Conservation (phyloP, 2,329 filamentous ascomycete species). For the Pestalotiopsis sp. region DNA sequence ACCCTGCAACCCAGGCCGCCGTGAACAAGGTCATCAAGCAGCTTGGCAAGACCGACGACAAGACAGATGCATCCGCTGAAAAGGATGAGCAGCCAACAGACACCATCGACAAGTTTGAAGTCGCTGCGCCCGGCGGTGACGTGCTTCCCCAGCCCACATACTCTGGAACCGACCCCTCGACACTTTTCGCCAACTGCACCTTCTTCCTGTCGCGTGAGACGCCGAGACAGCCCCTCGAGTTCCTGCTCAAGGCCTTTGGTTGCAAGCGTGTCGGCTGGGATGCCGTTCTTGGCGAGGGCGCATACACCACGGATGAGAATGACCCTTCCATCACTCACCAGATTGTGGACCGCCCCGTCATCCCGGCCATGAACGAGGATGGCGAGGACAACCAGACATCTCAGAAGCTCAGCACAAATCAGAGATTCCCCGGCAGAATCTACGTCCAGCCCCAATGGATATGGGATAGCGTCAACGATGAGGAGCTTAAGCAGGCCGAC, state of each 20-base stretch:
- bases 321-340: conserved; percentile 94
- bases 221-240: conserved; percentile 86
- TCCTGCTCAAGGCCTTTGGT: conserved; percentile 89
- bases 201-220: conserved; percentile 94
- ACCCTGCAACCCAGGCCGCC: conserved; percentile 64
- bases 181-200: conserved; percentile 86
- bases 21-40: conserved; percentile 71
- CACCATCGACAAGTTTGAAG: conserved; percentile 89
- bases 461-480: conserved; percentile 95
- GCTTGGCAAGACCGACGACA: conserved; percentile 49
- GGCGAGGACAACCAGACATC: conserved; percentile 63
- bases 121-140: conserved; percentile 81
- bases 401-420: conserved; percentile 61
- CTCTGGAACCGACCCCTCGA: conserved; percentile 66
- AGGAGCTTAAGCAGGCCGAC: conserved; percentile 83
- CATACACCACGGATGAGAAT: conserved; percentile 86
- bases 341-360: conserved; percentile 84
- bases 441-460: conserved; percentile 99
- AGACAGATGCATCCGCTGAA: conserved; percentile 29
- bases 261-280: conserved; percentile 98
- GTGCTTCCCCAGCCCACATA: conserved; percentile 76
- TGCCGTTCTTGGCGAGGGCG: conserved; percentile 82
- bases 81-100: conserved; percentile 54
- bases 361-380: conserved; percentile 59
- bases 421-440: conserved; percentile 83